These are phyloP conservation scores for Danielozyma ontarioensis DNA, from an alignment of 805 yeast genomes.

Conservation along the genomic window DNA sequence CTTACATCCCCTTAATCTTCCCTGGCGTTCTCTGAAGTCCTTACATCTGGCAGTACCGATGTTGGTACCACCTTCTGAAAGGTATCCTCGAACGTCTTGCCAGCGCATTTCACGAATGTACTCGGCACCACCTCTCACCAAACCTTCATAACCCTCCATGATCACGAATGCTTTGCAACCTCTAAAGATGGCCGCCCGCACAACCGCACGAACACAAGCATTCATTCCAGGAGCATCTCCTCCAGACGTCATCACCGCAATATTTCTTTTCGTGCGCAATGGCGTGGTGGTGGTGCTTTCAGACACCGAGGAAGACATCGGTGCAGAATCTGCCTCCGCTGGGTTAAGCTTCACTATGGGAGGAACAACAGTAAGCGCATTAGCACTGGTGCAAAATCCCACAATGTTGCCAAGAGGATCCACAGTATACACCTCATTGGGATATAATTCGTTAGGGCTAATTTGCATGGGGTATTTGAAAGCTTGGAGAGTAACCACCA, in stretches of 20 bases:
- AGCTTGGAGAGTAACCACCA: slow-evolving; percentile 29
- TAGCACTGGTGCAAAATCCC: slow-evolving; percentile 66
- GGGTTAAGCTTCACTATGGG: slow-evolving; percentile 31
- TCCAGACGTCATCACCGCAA: slow-evolving; percentile 77
- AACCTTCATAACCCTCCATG: slow-evolving; percentile 71
- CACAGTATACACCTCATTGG: slow-evolving; percentile 67
- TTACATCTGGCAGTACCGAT: slow-evolving; percentile 75
- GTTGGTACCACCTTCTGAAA: slow-evolving; percentile 67
- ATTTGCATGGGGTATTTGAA: slow-evolving; percentile 42
- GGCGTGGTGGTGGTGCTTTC: neutral
- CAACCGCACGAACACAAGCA: slow-evolving; percentile 69
- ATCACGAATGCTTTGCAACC: slow-evolving; percentile 66
- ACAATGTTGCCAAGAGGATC: slow-evolving; percentile 83
- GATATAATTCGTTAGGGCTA: slow-evolving; percentile 67
- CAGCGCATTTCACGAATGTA: slow-evolving; percentile 57
- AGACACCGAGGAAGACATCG: neutral
- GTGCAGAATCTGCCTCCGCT: slow-evolving; percentile 1
- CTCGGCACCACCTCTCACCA: slow-evolving; percentile 59
- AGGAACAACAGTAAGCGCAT: slow-evolving; percentile 51
- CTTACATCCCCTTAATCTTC: slow-evolving; percentile 58
- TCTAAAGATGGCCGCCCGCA: slow-evolving; percentile 58
- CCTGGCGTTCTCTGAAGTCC: slow-evolving; percentile 62
- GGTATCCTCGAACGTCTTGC: slow-evolving; percentile 71
- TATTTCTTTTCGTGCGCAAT: slow-evolving; percentile 32
- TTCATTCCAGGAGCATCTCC: slow-evolving; percentile 85